phyloP scores from a whole-genome alignment of 2,329 filamentous ascomycete species.

The Epichloe glyceriae region DNA sequence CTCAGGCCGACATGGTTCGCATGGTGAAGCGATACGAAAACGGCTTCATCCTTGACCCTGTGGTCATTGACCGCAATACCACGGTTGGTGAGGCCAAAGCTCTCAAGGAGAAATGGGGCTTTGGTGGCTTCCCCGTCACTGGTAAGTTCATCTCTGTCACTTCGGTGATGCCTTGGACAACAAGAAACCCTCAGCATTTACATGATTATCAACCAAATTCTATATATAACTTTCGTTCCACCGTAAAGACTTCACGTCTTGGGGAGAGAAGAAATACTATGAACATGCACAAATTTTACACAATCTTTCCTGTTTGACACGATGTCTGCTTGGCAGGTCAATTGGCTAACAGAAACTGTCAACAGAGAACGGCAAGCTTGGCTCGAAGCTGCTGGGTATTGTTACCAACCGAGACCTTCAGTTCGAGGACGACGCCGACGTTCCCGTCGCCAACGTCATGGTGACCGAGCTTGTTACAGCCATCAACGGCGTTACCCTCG shows the following conservation, averaged over 20 bases:
- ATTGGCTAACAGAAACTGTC: slow-evolving; percentile 6
- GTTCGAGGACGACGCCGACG: slow-evolving; percentile 67
- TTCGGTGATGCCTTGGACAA: neutral
- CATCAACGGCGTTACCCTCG: slow-evolving; percentile 64
- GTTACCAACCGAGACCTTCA: slow-evolving; percentile 97
- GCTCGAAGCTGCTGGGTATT: slow-evolving; percentile 92
- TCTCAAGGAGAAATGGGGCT: slow-evolving; percentile 96
- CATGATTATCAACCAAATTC: slow-evolving; percentile 65
- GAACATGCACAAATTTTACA: slow-evolving; percentile 14
- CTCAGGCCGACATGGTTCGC: slow-evolving; percentile 96
- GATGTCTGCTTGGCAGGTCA: neutral
- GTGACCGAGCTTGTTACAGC: slow-evolving; percentile 89
- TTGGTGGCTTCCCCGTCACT: slow-evolving; percentile 96
- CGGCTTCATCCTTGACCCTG: slow-evolving; percentile 92
- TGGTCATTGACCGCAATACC: slow-evolving; percentile 77
- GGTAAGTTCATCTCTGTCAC: slow-evolving; percentile 49
- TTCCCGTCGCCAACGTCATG: slow-evolving; percentile 82
- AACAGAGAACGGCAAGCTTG: slow-evolving; percentile 78
- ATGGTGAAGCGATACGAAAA: slow-evolving; percentile 99
- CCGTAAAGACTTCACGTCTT: slow-evolving; percentile 80
- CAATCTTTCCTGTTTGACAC: neutral
- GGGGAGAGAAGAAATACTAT: slow-evolving; percentile 46
- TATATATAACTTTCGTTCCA: slow-evolving; percentile 99
- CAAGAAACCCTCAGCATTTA: slow-evolving; percentile 18
- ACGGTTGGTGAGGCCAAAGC: slow-evolving; percentile 85